Conservation (phyloP, 2,329 filamentous ascomycete species). For the Dothideomycetes sp. region DNA sequence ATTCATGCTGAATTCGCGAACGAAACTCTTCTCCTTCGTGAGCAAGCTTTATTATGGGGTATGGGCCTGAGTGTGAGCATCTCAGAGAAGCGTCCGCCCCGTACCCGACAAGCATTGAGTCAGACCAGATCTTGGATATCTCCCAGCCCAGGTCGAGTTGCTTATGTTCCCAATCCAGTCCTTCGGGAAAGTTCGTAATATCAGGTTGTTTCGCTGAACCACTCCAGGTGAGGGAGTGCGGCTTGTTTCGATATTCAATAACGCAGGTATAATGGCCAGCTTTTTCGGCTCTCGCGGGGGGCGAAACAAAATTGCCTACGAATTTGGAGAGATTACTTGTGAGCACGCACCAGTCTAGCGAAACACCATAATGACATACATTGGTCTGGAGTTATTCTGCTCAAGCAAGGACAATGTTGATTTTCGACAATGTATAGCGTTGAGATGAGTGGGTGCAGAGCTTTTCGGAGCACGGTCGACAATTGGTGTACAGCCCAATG, state of each 20-base stretch:
- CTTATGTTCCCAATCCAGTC: neutral
- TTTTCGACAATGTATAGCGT: no score
- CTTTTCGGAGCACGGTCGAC: no score
- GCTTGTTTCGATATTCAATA: neutral
- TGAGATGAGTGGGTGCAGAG: no score
- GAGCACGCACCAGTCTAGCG: neutral
- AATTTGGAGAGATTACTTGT: no score
- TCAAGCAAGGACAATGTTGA: neutral
- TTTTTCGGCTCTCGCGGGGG: neutral
- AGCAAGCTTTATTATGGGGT: neutral
- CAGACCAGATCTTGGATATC: neutral
- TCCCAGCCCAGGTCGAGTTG: neutral
- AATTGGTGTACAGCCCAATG: no score
- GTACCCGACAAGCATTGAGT: neutral
- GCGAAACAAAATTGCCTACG: neutral
- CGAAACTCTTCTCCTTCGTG: neutral
- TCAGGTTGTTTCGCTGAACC: neutral
- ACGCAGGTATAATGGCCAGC: slow-evolving; percentile 1
- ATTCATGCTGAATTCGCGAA: slow-evolving; percentile 1
- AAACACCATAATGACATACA: neutral
- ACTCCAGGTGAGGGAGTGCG: slow-evolving; percentile 1
- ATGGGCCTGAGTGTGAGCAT: neutral
- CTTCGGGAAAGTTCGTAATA: neutral
- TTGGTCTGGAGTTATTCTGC: neutral
- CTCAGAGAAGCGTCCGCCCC: neutral